Evolutionary conservation across 1,139 yeast species (phyloP).

Genomic region (Protomyces inundatus): DNA sequence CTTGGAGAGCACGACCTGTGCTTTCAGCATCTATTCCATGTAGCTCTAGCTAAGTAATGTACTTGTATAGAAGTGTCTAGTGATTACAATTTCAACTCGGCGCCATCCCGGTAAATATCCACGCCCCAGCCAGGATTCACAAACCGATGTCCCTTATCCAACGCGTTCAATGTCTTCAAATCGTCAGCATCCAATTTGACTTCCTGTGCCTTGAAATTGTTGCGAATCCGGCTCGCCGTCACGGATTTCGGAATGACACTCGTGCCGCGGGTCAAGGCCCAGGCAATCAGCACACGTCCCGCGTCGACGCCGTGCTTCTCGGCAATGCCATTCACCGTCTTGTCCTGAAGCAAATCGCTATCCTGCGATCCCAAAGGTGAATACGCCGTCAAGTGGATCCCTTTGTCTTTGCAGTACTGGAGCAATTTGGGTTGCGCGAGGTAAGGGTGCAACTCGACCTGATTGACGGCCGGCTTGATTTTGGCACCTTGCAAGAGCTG

Average conservation of each 20-base stretch:
- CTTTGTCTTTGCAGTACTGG: constrained; percentile 24
- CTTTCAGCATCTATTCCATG: constrained; percentile 33
- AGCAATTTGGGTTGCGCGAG: constrained; percentile 29
- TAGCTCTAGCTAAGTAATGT: background rate
- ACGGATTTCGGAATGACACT: constrained; percentile 67
- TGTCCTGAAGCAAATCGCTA: constrained; percentile 43
- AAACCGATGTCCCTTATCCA: constrained; percentile 23
- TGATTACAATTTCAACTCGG: background rate
- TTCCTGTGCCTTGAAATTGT: constrained; percentile 44
- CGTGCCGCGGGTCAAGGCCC: constrained; percentile 58
- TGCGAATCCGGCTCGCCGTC: constrained; percentile 32
- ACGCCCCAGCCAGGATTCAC: constrained; percentile 25
- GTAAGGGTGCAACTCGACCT: constrained; percentile 56
- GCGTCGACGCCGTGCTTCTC: constrained; percentile 47
- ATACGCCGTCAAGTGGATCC: constrained; percentile 33
- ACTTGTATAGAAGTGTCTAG: background rate
- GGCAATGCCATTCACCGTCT: constrained; percentile 52
- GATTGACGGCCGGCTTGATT: constrained; percentile 73
- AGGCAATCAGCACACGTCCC: constrained; percentile 66
- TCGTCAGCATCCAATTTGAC: constrained; percentile 54
- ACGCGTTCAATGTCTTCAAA: constrained; percentile 35
- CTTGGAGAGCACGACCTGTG: constrained; percentile 40
- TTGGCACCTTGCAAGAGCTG: constrained; percentile 62
- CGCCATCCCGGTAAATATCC: constrained; percentile 11
- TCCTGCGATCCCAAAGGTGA: constrained; percentile 26